Evolutionary conservation across 139 green algal species (phyloP), one percentile per base, ranked within the genome.

Genomic region (Marvania coccoides): DNA sequence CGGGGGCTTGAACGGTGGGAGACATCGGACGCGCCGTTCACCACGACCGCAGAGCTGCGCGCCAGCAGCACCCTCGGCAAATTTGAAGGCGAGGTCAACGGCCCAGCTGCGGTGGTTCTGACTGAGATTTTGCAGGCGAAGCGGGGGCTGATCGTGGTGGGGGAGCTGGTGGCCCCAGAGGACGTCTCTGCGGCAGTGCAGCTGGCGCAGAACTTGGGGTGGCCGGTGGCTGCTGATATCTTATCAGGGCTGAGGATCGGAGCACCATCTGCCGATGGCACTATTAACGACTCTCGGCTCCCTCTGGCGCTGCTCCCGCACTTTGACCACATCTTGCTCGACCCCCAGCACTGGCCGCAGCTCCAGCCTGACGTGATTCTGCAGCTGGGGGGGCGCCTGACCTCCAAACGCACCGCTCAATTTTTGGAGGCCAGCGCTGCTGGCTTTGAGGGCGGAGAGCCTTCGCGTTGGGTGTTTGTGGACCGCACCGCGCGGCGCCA

Each of bases 201-300:
- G 57, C 65, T 92, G 38, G 68, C 58, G 5, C 34, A 39, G 38
- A 13, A 40, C 13, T 78, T 98, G 34, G 83, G 84, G 0, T 98
- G 91, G 90, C 90, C 94, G 0, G 70, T 94, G 4, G 83, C 79
- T 1, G 85, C 90, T 14, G 94, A 99, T 42, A 80, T 93, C 8
- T 73, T 95, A 28, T 95, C 87, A 19, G 88, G 88, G 2, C 61
- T 93, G 23, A 66, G 82, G 1, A 61, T 92, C 6, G 84, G 83
- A 7, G 71, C 63, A 3, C 24, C 2, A 33, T 5, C 33, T 5
- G 40, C n/a, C 19, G 19, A 34, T 26, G n/a, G 47, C 4, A n/a
- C n/a, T n/a, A n/a, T n/a, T n/a, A n/a, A n/a, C n/a, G n/a, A n/a
- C n/a, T n/a, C n/a, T n/a, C n/a, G n/a, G n/a, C 40, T 2, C 2